A percentile compares a stretch with the other conserved stretches of the same genome.
These are phyloP conservation scores for Talaromyces sp. DNA, from an alignment of 2,329 filamentous ascomycete species.

Conservation along the genomic window DNA sequence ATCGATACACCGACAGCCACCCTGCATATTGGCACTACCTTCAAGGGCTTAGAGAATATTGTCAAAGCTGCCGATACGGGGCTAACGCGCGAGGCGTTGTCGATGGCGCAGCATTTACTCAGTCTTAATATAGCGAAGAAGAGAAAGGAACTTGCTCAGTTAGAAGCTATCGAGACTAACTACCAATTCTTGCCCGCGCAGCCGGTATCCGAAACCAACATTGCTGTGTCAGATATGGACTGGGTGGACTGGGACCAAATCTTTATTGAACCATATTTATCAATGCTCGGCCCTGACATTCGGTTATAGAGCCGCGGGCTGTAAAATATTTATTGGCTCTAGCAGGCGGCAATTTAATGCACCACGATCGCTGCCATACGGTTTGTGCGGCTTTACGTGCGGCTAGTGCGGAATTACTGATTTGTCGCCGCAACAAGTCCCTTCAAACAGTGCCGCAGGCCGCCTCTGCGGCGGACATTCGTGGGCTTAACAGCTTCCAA, in stretches of 20 bases:
- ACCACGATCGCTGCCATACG: neutral
- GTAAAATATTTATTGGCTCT: too few relatives aligned
- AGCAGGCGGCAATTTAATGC: neutral
- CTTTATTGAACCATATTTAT: constrained; percentile 32
- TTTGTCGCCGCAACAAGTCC: neutral
- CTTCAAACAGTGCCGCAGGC: neutral
- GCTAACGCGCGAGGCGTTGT: constrained; percentile 31
- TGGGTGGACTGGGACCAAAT: constrained; percentile 36
- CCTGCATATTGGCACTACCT: constrained; percentile 25
- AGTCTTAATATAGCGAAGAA: constrained; percentile 31
- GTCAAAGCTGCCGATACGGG: constrained; percentile 29
- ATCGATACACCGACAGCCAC: constrained; percentile 29
- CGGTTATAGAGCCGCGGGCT: neutral
- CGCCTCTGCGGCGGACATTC: neutral
- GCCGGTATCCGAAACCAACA: constrained; percentile 14
- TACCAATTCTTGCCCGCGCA: constrained; percentile 20
- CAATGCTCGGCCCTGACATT: constrained; percentile 27
- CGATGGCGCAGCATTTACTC: constrained; percentile 32
- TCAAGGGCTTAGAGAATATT: constrained; percentile 30
- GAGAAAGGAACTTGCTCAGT: constrained; percentile 29
- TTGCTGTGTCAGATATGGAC: constrained; percentile 24
- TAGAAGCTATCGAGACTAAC: constrained; percentile 30
- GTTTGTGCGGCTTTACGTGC: neutral
- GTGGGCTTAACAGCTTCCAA: neutral
- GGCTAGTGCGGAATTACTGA: constrained; percentile 1